Base-by-base conservation (phyloP, 2,329 filamentous ascomycete species). In the Pseudogymnoascus sp. region DNA sequence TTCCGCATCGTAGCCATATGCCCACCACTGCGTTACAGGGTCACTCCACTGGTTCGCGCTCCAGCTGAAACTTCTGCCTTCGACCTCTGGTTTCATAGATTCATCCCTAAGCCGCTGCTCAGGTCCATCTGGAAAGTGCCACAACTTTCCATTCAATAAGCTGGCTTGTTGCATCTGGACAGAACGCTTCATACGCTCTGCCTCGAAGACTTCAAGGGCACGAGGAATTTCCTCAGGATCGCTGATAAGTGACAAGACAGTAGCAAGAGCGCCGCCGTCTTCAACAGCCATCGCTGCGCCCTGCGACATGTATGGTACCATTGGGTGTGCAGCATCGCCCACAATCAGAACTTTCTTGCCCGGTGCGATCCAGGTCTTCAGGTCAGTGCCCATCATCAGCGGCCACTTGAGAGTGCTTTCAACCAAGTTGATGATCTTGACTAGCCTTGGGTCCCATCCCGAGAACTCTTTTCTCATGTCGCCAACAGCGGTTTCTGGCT, bases 101-200 rank as follows among this genome's bases (percentile, higher is more conserved):
- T 11, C 75, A 69, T 88, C 84, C 52, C 85, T 74, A 19, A 74
- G 76, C 66, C 79, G 74, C 69, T 87, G 84, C 63, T 83, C 80
- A 1, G 80, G 77, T 1, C 84, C 83, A 64, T 82, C 71, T 2
- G 68, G 66, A 75, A 83, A 75, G 62, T 83, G 81, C 78, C 78
- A 81, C 2, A 82, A 66, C 22, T 75, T 72, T 1, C 75, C 76
- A 64, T 82, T 82, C 5, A 80, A 70, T 12, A 74, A 70, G 66
- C 75, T 79, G 8, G 74, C 79, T 64, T 75, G 73, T 66, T 78
- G 78, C 76, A 77, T 79, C 64, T 71, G 70, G 3, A 71, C 68
- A 1, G 72, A 69, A 0, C 76, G 69, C 19, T 69, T 60, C 49
- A 71, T 73, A 5, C 74, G 71, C 14, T 76, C 74, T 8, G 67